Evolutionary conservation across 805 yeast species (phyloP), one percentile per base, ranked within the genome.

Genomic region (Saccharomycopsis microspora): DNA sequence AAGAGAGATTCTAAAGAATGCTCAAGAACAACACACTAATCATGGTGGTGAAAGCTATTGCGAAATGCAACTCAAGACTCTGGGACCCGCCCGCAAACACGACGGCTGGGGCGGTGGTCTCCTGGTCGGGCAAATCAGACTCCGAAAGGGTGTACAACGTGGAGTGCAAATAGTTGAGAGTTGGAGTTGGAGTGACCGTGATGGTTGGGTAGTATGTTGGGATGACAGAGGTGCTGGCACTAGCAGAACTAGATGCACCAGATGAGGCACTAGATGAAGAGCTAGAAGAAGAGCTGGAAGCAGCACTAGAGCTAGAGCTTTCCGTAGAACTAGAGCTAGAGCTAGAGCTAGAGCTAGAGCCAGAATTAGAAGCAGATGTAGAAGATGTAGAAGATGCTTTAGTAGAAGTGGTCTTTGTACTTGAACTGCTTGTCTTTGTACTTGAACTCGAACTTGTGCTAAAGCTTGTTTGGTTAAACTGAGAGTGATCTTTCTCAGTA

Each of bases 151-250:
- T n/a, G 36, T 8, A 9, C 10, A n/a, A 8, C 1, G 36, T 9
- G 36, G 36, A 34, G 36, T 8, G n/a, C 8, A 34, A n/a, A n/a
- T 34, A 34, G 36, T 34, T 34, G 36, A 34, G 36, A n/a, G 36
- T 34, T 34, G 36, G 36, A 8, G 8, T n/a, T 34, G 36, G 36
- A 8, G 36, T n/a, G 36, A 34, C 10, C 1, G 36, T 34, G n/a
- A n/a, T 34, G 36, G 10, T n/a, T n/a, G n/a, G 8, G 36, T 34
- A 34, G 36, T 34, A 9, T 34, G 69, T 64, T 27, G 69, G 59
- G 11, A 69, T 44, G 45, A 74, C 67, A 32, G 69, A 64, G 29
- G 69, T 59, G n/a, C 69, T 63, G 5, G 69, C 62, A 32, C 62
- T 57, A 5, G 67, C 61, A 32, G 66, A 61, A 7, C 64, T 61